A percentile compares a stretch with the other conserved stretches of the same genome.
phyloP scores from a whole-genome alignment of 768 basidiomycete species.

The Lactarius hengduanensis region DNA sequence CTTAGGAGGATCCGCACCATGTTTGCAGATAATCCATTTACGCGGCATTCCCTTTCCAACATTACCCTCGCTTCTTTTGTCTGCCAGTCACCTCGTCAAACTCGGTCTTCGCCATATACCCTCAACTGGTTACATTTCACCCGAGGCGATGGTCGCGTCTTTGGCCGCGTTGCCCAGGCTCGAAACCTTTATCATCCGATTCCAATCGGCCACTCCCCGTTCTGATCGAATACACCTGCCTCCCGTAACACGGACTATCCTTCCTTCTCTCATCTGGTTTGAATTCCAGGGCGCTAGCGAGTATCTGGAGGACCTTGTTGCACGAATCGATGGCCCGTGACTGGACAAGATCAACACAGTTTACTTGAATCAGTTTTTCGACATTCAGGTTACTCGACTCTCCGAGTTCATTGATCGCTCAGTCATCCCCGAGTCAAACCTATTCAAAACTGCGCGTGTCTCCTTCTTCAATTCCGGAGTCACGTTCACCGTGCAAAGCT shows the following conservation, averaged over 20 bases:
- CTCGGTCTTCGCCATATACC: not conserved
- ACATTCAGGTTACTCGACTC: not conserved
- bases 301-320: not conserved
- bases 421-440: not conserved
- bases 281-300: not conserved
- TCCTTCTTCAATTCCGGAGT: no score
- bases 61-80: not conserved
- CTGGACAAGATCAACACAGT: fast-evolving
- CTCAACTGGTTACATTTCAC: not conserved
- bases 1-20: not conserved
- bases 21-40: not conserved
- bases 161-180: not conserved
- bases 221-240: not conserved
- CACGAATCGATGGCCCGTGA: not conserved
- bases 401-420: not conserved
- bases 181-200: not conserved
- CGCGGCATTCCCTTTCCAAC: not conserved
- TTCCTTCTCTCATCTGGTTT: not conserved
- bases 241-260: not conserved
- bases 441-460: no score
- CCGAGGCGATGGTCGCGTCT: not conserved
- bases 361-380: not conserved
- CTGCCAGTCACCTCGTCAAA: not conserved
- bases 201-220: not conserved
- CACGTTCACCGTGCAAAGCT: no score